Percentiles rank a stretch among this genome's conserved stretches.
These are phyloP conservation scores for Vitis rotundifolia DNA, from an alignment of 164 flowering plant species.

Conservation along the genomic window DNA sequence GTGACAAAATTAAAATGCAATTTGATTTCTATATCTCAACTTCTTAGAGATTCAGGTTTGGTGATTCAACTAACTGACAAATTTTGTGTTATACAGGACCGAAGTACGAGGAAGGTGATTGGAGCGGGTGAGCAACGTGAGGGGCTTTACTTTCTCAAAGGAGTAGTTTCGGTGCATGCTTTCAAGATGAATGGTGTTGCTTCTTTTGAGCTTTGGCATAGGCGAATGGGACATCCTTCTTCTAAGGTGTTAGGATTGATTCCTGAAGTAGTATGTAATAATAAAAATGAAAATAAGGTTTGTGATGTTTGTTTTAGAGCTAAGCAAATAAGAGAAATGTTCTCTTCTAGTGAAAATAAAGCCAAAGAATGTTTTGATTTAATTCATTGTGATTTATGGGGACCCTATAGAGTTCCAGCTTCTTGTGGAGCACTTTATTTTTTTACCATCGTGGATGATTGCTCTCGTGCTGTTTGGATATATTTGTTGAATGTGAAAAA, in stretches of 20 bases:
- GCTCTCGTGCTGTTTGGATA: too few species aligned
- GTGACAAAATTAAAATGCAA: slow-evolving; percentile 9
- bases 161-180: not conserved
- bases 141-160: not conserved
- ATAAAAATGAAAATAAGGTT: not conserved
- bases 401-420: too few species aligned
- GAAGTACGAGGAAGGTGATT: slow-evolving; percentile 16
- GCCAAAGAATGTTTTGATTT: slow-evolving; percentile 2
- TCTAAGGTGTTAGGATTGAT: not conserved
- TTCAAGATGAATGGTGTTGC: not conserved
- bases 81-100: slow-evolving; percentile 18
- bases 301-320: slow-evolving; percentile 14
- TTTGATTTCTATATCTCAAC: slow-evolving; percentile 11
- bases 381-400: not conserved
- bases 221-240: not conserved
- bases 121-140: slow-evolving; percentile 13
- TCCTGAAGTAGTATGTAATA: not conserved
- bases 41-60: not conserved
- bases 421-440: too few species aligned
- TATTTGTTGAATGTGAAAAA: too few species aligned
- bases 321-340: slow-evolving; percentile 1
- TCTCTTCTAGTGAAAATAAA: slow-evolving; percentile 5
- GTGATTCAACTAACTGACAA: not conserved
- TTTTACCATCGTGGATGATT: too few species aligned
- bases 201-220: not conserved